Conservation (phyloP, 352 stramenopile genomes). For the Phytophthora pistaciae region DNA sequence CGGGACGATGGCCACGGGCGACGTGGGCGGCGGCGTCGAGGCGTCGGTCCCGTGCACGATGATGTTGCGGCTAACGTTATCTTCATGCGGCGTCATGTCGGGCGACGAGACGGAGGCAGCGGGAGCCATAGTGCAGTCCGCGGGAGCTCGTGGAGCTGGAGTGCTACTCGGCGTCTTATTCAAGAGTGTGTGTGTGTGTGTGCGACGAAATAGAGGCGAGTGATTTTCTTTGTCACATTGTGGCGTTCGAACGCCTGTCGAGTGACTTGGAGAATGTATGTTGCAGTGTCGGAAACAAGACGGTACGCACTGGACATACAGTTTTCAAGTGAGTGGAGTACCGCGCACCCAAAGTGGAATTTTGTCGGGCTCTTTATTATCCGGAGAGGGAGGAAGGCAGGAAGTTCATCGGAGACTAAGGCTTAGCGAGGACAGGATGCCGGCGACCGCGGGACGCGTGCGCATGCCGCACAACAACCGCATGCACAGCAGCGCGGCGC, state of each 20-base stretch:
- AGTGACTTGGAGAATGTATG: not conserved
- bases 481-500: slow-evolving; percentile 93
- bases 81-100: slow-evolving; percentile 31
- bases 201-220: not conserved
- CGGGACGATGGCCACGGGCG: slow-evolving; percentile 21
- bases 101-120: slow-evolving; percentile 40
- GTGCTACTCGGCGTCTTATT: slow-evolving; percentile 25
- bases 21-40: slow-evolving; percentile 9
- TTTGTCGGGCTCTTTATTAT: not conserved
- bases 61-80: not conserved
- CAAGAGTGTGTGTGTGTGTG: slow-evolving; percentile 2
- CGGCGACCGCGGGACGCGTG: slow-evolving; percentile 86
- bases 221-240: slow-evolving; percentile 20
- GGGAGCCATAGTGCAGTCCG: slow-evolving; percentile 30
- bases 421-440: slow-evolving; percentile 60
- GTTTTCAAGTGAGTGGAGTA: not conserved
- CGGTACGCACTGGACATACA: not conserved
- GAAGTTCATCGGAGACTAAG: too few relatives aligned
- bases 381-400: not conserved
- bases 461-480: slow-evolving; percentile 98
- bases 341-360: not conserved
- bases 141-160: not conserved
- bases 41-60: slow-evolving; percentile 3
- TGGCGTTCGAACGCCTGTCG: slow-evolving; percentile 7
- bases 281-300: not conserved